Conservation (phyloP, 768 basidiomycete species). For the Lactarius quietus region DNA sequence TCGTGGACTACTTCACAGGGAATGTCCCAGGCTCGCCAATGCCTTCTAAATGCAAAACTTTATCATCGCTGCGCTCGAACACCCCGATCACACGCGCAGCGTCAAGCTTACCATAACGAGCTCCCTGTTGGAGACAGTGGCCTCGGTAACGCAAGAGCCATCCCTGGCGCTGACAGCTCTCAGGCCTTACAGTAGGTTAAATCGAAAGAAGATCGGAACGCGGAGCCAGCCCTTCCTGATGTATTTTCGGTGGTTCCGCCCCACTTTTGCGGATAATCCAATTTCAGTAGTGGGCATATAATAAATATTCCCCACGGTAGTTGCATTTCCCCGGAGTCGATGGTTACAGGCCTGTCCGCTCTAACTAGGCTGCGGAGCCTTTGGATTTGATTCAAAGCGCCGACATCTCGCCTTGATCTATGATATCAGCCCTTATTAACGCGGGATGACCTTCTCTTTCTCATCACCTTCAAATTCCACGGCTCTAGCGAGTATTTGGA, state of each 20-base stretch:
- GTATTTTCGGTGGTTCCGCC: neutral
- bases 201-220: neutral
- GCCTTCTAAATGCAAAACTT: neutral
- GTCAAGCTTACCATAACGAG: no score
- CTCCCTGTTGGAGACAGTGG: no score
- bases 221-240: neutral
- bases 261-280: neutral
- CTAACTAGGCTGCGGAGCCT: neutral
- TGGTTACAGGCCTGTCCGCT: neutral
- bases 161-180: neutral
- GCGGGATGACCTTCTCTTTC: neutral
- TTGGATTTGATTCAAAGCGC: neutral
- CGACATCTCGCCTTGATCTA: neutral
- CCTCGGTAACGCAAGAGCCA: neutral
- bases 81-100: neutral
- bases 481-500: conserved; percentile 1
- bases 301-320: neutral
- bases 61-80: neutral
- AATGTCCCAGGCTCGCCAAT: neutral
- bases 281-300: neutral
- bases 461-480: neutral
- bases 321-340: neutral
- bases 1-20: neutral
- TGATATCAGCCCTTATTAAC: neutral
- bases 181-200: no score